Conservation (phyloP, 768 basidiomycete species). For the Serpula lacrymans region DNA sequence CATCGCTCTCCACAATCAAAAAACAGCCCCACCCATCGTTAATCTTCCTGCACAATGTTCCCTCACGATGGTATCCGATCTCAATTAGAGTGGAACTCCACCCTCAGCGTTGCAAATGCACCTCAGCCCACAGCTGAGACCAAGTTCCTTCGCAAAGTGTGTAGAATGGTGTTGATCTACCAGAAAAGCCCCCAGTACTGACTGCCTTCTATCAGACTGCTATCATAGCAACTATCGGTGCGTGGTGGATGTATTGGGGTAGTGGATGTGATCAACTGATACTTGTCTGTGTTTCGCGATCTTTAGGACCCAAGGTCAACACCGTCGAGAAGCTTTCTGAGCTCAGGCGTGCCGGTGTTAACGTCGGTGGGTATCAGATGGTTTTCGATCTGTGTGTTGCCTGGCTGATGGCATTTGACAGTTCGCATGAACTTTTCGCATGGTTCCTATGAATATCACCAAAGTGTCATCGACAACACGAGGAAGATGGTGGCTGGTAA, state of each 20-base stretch:
- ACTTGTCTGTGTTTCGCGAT: slow-evolving; percentile 11
- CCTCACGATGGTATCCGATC: slow-evolving; percentile 61
- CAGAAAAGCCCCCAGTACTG: slow-evolving; percentile 3
- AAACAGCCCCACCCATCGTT: slow-evolving; percentile 10
- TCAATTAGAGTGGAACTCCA: slow-evolving; percentile 92
- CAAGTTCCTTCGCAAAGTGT: slow-evolving; percentile 88
- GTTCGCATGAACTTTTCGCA: slow-evolving; percentile 99
- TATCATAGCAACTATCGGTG: slow-evolving; percentile 98
- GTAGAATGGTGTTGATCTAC: slow-evolving; percentile 16
- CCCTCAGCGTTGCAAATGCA: slow-evolving; percentile 69
- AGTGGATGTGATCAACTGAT: slow-evolving; percentile 7
- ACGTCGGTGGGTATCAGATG: slow-evolving; percentile 88
- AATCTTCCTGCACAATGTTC: slow-evolving; percentile 40
- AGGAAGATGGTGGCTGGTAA: slow-evolving; percentile 77
- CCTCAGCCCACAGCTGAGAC: slow-evolving; percentile 72
- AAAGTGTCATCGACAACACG: slow-evolving; percentile 98
- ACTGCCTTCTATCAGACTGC: slow-evolving; percentile 62
- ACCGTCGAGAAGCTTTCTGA: slow-evolving; percentile 80
- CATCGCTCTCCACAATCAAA: slow-evolving; percentile 2
- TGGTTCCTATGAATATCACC: slow-evolving; percentile 97
- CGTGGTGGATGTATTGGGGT: slow-evolving; percentile 16
- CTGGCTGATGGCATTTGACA: slow-evolving; percentile 29
- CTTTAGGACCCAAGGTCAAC: slow-evolving; percentile 90
- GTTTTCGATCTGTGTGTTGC: slow-evolving; percentile 1
- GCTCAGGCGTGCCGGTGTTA: slow-evolving; percentile 90